Evolutionary conservation across 208 protist species (phyloP), one percentile per base, ranked within the genome.

Genomic region (Trypanosoma melophagium): DNA sequence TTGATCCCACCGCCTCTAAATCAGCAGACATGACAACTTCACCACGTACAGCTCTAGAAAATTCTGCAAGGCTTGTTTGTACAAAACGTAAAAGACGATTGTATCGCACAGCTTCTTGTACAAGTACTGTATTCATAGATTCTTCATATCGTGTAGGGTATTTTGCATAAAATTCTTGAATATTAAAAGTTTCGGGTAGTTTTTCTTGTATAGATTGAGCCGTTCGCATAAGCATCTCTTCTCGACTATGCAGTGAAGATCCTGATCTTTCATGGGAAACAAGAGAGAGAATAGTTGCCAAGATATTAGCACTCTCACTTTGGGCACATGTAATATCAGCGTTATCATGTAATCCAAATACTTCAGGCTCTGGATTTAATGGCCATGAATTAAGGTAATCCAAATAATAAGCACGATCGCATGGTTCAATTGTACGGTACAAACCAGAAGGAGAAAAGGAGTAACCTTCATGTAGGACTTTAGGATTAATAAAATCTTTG

Each of bases 291-390:
- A 97, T 81, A 1, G 87, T 93, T 12, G 86, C 71, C 19, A 97
- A 71, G 45, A 96, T 90, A 71, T 73, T 89, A 42, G 83, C 54
- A 44, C 89, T 91, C 31, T 80, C 84, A 72, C 87, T 94, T 65
- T 89, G 83, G 54, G 98, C 95, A 67, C 89, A 98, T 12, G 96
- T 98, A 69, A 98, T 98, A 74, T 99, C 96, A 14, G 97, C 97
- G 68, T 99, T 99, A 28, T 97, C 92, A 82, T 99, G 97, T 56
- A 99, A 71, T 7, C 97, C 97, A 70, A 99, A 99, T 35, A 98
- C 87, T 76, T 99, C 96, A 1, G 98, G 97, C 31, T 86, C 79
- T 17, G 96, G 93, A 69, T 98, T 96, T 40, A 97, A 71, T 17
- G 98, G 97, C 84, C 97, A 97, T n/a, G 69, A 56, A 65, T 83